Evolutionary conservation across 148 eudicot genomes (phyloP).

Genomic region (Silene conica): DNA sequence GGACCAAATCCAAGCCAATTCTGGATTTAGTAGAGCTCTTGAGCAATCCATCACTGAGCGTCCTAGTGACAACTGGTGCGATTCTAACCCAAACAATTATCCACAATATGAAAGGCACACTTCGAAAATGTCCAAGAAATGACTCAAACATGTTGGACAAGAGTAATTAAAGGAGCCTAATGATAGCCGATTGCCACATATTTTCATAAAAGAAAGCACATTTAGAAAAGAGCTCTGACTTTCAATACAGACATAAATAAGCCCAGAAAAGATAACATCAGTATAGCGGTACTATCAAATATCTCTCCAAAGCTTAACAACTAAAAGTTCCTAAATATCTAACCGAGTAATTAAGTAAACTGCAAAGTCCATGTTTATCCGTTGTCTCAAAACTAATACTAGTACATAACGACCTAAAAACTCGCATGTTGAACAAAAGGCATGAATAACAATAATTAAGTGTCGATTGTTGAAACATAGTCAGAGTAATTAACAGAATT

Average conservation of each 20-base stretch:
- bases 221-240: neutral
- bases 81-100: slow-evolving; percentile 2
- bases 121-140: neutral
- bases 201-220: too few species aligned
- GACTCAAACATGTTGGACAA: neutral
- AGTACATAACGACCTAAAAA: neutral
- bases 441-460: neutral
- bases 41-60: too few species aligned
- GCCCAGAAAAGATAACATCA: neutral
- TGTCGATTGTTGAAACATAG: neutral
- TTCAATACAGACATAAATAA: neutral
- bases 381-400: neutral
- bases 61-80: too few species aligned
- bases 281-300: neutral
- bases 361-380: neutral
- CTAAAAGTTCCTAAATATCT: neutral
- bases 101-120: neutral
- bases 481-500: neutral
- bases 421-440: neutral
- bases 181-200: neutral
- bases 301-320: neutral
- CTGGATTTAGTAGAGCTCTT: too few species aligned
- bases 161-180: neutral
- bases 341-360: neutral
- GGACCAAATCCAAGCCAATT: too few species aligned